phyloP scores from a whole-genome alignment of 768 basidiomycete species.

The Lactarius akahatsu region DNA sequence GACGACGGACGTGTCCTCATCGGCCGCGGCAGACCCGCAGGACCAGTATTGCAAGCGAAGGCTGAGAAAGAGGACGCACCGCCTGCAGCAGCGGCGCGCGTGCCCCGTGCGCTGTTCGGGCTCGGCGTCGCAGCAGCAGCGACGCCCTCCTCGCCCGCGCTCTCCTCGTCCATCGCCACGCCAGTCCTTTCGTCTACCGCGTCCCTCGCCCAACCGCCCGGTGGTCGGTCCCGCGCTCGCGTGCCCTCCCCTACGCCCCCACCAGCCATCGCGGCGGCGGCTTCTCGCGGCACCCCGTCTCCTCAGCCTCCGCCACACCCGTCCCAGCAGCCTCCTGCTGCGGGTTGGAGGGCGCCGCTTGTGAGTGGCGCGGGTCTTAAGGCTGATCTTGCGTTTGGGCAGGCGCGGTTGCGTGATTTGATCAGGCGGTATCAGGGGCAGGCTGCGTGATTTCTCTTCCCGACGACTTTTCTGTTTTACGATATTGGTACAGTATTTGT shows the following conservation, averaged over 20 bases:
- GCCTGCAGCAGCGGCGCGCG: not conserved
- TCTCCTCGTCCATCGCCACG: slow-evolving; percentile 71
- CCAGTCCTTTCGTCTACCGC: slow-evolving; percentile 76
- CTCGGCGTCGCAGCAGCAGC: slow-evolving; percentile 23
- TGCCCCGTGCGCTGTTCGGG: slow-evolving; percentile 12
- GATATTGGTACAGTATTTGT: not conserved
- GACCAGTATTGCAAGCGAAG: not conserved
- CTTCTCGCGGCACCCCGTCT: slow-evolving; percentile 33
- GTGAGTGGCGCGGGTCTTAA: slow-evolving; percentile 19
- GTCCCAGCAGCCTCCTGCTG: not conserved
- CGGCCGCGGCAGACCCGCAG: not conserved
- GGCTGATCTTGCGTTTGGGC: slow-evolving; percentile 68
- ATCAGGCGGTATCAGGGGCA: slow-evolving; percentile 77
- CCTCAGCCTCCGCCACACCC: slow-evolving; percentile 17
- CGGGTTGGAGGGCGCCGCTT: slow-evolving; percentile 13
- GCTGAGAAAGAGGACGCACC: slow-evolving; percentile 3
- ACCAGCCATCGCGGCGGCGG: not conserved
- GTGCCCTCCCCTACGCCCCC: slow-evolving; percentile 21
- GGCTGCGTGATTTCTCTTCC: slow-evolving; percentile 17
- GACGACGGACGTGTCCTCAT: not conserved
- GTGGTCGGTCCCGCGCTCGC: slow-evolving; percentile 29
- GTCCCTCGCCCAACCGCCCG: slow-evolving; percentile 58
- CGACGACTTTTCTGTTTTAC: not conserved
- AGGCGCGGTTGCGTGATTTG: slow-evolving; percentile 71
- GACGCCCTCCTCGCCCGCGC: slow-evolving; percentile 28